A percentile compares a stretch with the other conserved stretches of the same genome.
Evolutionary conservation across 208 protist genomes (phyloP).

Genomic region (Borovskyia barvae): DNA sequence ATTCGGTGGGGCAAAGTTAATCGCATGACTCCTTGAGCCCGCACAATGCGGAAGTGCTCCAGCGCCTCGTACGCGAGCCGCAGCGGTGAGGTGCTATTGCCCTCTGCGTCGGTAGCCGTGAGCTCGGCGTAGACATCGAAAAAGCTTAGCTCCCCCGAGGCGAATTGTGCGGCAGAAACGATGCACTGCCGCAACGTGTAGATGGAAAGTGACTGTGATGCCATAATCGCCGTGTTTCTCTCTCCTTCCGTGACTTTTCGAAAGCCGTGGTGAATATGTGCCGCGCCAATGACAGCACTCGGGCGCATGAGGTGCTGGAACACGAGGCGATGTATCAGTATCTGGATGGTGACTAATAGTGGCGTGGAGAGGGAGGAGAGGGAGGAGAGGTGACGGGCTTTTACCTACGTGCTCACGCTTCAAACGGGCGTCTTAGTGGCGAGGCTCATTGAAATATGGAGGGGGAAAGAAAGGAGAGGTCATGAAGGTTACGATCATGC

Average conservation of each 20-base stretch:
- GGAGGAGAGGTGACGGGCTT: too few species aligned
- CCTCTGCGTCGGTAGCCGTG: slow-evolving; percentile 37
- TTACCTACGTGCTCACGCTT: too few species aligned
- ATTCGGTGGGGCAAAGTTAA: slow-evolving; percentile 44
- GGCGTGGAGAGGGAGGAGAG: too few species aligned
- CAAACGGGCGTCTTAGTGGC: not conserved
- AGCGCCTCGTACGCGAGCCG: slow-evolving; percentile 55
- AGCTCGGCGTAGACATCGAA: slow-evolving; percentile 65
- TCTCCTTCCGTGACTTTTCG: not conserved
- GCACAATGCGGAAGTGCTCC: slow-evolving; percentile 77
- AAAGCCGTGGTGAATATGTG: too few species aligned
- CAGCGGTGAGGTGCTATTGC: slow-evolving; percentile 55
- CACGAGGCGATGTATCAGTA: too few species aligned
- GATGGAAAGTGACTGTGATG: slow-evolving; percentile 59
- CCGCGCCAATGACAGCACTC: too few species aligned
- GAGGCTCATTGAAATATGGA: not conserved
- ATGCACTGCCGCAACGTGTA: slow-evolving; percentile 66
- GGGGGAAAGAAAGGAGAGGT: slow-evolving; percentile 5
- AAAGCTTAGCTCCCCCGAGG: slow-evolving; percentile 63
- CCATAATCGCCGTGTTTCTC: slow-evolving; percentile 2
- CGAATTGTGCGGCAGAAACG: slow-evolving; percentile 59
- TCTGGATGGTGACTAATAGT: too few species aligned
- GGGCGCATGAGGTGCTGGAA: too few species aligned
- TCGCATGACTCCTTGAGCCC: slow-evolving; percentile 60
- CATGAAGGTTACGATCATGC: too few species aligned